Percentiles rank a stretch among this genome's conserved stretches.
These are phyloP conservation scores for Ceratobasidium papillatum DNA, from an alignment of 1,284 basidiomycete genomes.

Conservation along the genomic window DNA sequence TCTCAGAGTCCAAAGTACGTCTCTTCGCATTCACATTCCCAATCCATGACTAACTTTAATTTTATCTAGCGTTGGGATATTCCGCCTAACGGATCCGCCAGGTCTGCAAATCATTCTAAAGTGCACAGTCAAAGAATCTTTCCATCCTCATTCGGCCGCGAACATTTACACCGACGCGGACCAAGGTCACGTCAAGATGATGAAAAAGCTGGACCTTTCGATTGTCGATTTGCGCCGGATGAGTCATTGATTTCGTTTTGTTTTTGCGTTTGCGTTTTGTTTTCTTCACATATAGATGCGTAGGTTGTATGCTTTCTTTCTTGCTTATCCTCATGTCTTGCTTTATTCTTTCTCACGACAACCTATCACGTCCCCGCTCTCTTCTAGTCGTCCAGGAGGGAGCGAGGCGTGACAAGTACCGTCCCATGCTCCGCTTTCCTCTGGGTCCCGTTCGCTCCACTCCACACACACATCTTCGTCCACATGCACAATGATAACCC, in stretches of 20 bases:
- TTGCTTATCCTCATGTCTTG: too few species aligned
- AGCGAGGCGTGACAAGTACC: too few species aligned
- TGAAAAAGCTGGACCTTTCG: constrained; percentile 72
- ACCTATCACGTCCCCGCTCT: neutral
- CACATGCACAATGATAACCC: neutral
- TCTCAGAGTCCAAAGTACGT: constrained; percentile 75
- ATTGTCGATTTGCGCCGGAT: constrained; percentile 70
- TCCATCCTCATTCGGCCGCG: constrained; percentile 80
- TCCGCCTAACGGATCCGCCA: constrained; percentile 84
- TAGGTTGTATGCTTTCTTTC: neutral
- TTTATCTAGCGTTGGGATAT: constrained; percentile 75
- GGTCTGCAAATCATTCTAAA: constrained; percentile 74
- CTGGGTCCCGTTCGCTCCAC: constrained; percentile 2
- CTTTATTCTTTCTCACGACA: neutral
- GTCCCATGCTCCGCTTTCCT: constrained; percentile 1
- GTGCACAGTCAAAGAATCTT: constrained; percentile 75
- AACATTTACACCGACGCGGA: constrained; percentile 79
- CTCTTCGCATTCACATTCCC: constrained; percentile 12
- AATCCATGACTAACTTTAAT: neutral
- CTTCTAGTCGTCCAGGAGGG: too few species aligned
- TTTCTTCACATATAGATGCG: neutral
- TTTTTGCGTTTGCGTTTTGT: neutral
- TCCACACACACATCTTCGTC: neutral
- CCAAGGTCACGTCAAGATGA: constrained; percentile 76
- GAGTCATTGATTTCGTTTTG: neutral